Evolutionary conservation across 352 stramenopile species (phyloP), one percentile per base, ranked within the genome.

Genomic region (Phytophthora kernoviae): DNA sequence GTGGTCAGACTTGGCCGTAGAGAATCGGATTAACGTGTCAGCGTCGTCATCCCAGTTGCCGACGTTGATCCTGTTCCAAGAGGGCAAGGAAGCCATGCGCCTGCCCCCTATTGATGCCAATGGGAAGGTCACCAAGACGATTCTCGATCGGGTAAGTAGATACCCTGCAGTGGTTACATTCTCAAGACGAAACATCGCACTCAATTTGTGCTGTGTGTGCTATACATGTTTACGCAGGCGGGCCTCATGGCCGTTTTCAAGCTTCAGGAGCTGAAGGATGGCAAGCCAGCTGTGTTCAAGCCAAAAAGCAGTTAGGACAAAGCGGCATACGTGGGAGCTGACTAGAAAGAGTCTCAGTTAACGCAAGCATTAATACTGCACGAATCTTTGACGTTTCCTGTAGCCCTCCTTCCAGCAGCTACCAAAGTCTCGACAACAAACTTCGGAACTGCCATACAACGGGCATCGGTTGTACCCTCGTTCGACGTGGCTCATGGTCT

Each of bases 51-150:
- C 60, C 67, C 84, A 91, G 57, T 59, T 93, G 15, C 81, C 84
- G 55, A 87, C 81, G 14, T 61, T 93, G 18, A 79, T 90, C 41
- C 64, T 93, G n/a, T 93, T 91, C 57, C 73, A 88, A 37, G 50
- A 76, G 47, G 84, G 79, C 30, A 61, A 81, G 37, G 78, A 91
- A 57, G 54, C 69, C 15, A 75, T 82, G 30, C 76, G 84, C 0
- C 63, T 91, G 43, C 84, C 84, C 0, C 66, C 72, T 11, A 71
- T 93, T 57, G 71, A 87, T 37, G 56, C 69, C 9, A 73, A 83
- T 36, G 77, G 71, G 17, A 87, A 77, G 24, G 71, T 84, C 20
- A 72, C 66, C 44, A 88, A 84, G 61, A 84, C 77, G 5, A 69
- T 89, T 24, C 75, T 91, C 32, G 77, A 93, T 47, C 56, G 59